Base-by-base conservation (phyloP, 192 early-diverging fungal genomes). In the Entophlyctis luteolus region DNA sequence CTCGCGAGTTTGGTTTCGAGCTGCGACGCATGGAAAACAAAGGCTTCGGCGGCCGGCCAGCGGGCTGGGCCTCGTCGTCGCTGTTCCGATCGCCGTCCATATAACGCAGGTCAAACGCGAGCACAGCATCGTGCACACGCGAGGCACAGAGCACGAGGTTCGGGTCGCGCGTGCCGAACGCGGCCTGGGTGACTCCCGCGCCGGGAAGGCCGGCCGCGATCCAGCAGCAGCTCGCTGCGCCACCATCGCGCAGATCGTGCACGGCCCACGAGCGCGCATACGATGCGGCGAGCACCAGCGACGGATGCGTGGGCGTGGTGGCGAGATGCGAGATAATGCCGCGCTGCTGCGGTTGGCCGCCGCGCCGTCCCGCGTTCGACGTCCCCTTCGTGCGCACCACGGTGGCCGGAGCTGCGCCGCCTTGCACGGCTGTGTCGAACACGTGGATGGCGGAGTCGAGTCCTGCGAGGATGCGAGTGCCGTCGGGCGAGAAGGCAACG, bases 101-200 rank as follows among this genome's bases (percentile, higher is more conserved):
- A 32, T 63, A 47, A n/a, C 60, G 42, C 18, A 49, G 14, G 31
- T 63, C 60, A 47, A 49, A 49, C 5, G 22, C 12, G 32, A 50
- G 60, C 16, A 63, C 32, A 6, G 42, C 47, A 16, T 22, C n/a
- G 8, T 45, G 35, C 32, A 20, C 35, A 1, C 60, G 28, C 2
- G 42, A 49, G 14, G 46, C 42, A 28, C 48, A 29, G 16, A 60
- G 59, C 10, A 63, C 31, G 4, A 31, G 47, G 5, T 16, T 25
- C 2, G 8, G 16, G 18, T 49, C 60, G 32, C 6, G n/a, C 23
- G 31, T 20, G 3, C 28, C 12, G 10, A 63, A 31, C 35, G 48
- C 60, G 29, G 32, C 60, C 35, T 63, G 60, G 4, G 60, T 63
- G 16, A 49, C 47, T 29, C 60, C 60, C 16, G 46, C 50, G 16